Conservation (phyloP, 2,329 filamentous ascomycete genomes). For the Xylaria sp. region DNA sequence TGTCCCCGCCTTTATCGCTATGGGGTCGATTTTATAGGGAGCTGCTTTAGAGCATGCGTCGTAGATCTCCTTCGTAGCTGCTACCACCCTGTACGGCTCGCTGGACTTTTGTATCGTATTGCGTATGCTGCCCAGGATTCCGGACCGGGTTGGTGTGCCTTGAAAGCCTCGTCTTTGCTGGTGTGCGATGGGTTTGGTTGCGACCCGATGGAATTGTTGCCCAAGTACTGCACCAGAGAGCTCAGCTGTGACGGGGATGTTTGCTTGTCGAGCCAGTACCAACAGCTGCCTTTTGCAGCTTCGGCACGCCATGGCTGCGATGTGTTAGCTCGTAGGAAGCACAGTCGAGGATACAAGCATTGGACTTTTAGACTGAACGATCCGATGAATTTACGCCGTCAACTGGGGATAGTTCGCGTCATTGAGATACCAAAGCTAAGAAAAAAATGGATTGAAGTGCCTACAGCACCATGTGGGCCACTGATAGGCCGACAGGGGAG, state of each 20-base stretch:
- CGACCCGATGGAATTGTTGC: conserved; percentile 26
- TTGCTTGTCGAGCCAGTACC: conserved; percentile 44
- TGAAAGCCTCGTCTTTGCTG: conserved; percentile 51
- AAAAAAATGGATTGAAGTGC: conserved; percentile 21
- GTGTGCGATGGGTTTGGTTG: conserved; percentile 24
- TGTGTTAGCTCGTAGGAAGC: conserved; percentile 4
- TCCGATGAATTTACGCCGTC: conserved; percentile 2
- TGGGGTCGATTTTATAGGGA: conserved; percentile 78
- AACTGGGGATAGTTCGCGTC: conserved; percentile 40
- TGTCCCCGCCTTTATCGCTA: conserved; percentile 70
- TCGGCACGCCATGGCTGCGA: conserved; percentile 59
- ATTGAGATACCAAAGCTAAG: conserved; percentile 33
- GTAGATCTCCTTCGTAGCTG: conserved; percentile 80
- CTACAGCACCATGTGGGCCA: conserved; percentile 20
- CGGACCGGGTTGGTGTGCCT: conserved; percentile 49
- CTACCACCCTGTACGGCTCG: conserved; percentile 78
- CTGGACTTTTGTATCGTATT: conserved; percentile 44
- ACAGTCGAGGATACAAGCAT: conserved; percentile 14
- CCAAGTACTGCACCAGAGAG: conserved; percentile 36
- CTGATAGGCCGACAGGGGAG: conserved; percentile 3
- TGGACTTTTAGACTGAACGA: conserved; percentile 19
- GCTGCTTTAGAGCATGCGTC: conserved; percentile 78
- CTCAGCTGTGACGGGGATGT: conserved; percentile 37
- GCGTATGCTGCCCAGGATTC: conserved; percentile 46
- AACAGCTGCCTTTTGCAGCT: conserved; percentile 58